Conservation (phyloP, 192 early-diverging fungal species). For the Chytriomyces confervae region DNA sequence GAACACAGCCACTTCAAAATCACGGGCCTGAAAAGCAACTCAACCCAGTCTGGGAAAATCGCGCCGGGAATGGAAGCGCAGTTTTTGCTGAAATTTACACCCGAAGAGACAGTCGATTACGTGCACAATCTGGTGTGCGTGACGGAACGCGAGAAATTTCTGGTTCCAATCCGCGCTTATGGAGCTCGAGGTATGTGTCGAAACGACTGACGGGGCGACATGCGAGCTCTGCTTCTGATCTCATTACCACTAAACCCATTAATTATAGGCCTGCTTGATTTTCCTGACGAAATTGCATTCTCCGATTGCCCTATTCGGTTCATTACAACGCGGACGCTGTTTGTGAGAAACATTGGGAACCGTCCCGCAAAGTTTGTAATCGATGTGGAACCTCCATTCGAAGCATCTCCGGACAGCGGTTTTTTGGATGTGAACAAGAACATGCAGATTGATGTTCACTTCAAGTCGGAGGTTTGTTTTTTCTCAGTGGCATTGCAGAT, state of each 20-base stretch:
- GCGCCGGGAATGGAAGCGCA: conserved; percentile 68
- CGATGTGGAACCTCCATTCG: conserved; percentile 46
- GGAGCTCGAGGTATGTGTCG: conserved; percentile 55
- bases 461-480: conserved; percentile 53
- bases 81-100: conserved; percentile 60
- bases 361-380: conserved; percentile 53
- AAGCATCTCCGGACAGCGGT: conserved; percentile 42
- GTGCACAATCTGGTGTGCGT: conserved; percentile 58
- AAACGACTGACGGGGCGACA: conserved; percentile 1
- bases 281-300: conserved; percentile 60
- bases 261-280: conserved; percentile 55
- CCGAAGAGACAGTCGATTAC: conserved; percentile 63
- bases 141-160: conserved; percentile 65
- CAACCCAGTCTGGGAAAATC: conserved; percentile 58
- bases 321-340: conserved; percentile 46
- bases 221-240: conserved; percentile 6
- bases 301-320: conserved; percentile 52
- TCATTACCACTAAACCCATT: neutral
- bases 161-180: conserved; percentile 58
- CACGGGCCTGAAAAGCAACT: conserved; percentile 43
- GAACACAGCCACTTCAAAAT: conserved; percentile 55
- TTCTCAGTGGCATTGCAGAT: neutral
- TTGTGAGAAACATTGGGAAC: conserved; percentile 67
- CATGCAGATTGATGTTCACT: conserved; percentile 59
- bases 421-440: conserved; percentile 46